Base-by-base conservation (phyloP, 1,284 basidiomycete genomes). In the Stygiomarasmius scandens region DNA sequence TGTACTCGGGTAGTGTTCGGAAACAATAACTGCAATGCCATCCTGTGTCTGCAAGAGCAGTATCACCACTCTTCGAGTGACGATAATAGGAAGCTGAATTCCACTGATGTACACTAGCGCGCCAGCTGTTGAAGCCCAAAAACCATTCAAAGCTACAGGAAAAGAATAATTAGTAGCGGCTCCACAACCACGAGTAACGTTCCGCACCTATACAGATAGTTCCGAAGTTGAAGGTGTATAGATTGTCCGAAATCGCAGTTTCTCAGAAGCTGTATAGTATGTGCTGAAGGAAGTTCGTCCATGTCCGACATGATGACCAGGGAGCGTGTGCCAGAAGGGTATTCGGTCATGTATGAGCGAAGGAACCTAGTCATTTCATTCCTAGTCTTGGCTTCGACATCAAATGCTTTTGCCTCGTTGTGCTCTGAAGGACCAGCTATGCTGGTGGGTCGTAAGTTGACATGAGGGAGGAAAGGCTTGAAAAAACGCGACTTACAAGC, bases 11-110 rank as follows among this genome's bases (percentile, higher is more conserved):
- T 45, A 89, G 73, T 11, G 78, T 80, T 52, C 79, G 73, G 76
- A 89, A 90, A 71, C 87, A 89, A 70, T 81, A 88, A 60, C 82
- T 85, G 69, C 80, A 83, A 61, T 82, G 80, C 79, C 80, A 84
- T 11, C 79, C 89, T 8, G 87, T 75, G 65, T 87, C 85, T 25
- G 83, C 83, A 34, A 91, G 77, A 19, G 84, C 71, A 45, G 66
- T 66, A 49, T 88, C 79, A 9, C 73, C 72, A 49, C 76, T 77
- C 65, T 84, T 81, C 19, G 82, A 82, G 67, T 89, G 87, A 14
- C 79, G 75, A 66, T 87, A 87, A 55, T 65, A 76, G 46, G 65
- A 72, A 20, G 65, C 64, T 2, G 63, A 53, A 9, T 61, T 67
- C 81, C 82, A 84, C 3, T 73, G 68, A 53, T 85, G 79, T 23